phyloP scores from a whole-genome alignment of 345 rosid species.

The Dipteronia dyeriana region DNA sequence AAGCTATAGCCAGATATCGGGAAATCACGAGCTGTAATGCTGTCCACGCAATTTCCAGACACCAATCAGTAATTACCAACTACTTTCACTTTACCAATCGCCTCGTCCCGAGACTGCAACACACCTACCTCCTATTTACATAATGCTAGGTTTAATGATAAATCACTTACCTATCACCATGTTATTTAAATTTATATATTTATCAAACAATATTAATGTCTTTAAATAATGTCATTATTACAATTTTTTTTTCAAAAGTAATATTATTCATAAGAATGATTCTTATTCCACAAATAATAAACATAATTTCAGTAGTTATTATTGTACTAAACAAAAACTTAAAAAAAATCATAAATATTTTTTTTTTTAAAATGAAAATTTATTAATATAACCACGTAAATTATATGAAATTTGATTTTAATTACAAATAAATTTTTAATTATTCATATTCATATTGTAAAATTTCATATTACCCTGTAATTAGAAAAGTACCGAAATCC shows the following conservation, averaged over 20 bases:
- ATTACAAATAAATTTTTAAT: too few relatives aligned
- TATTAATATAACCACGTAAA: too few relatives aligned
- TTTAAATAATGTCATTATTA: too few relatives aligned
- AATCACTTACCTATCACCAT: too few relatives aligned
- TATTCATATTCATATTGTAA: too few relatives aligned
- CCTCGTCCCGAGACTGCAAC: neutral
- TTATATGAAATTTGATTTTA: too few relatives aligned
- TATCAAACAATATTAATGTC: too few relatives aligned
- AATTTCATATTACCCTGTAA: too few relatives aligned
- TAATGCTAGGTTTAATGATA: too few relatives aligned
- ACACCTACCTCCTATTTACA: neutral
- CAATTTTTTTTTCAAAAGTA: neutral
- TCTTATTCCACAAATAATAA: neutral
- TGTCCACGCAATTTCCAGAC: constrained; percentile 22
- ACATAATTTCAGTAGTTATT: neutral
- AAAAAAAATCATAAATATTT: neutral
- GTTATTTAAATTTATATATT: too few relatives aligned
- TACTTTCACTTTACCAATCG: neutral
- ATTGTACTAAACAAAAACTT: neutral
- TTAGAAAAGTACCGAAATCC: too few relatives aligned
- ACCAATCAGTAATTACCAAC: too few relatives aligned
- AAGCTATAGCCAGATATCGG: neutral
- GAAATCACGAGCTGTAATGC: constrained; percentile 27
- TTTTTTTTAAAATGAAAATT: neutral
- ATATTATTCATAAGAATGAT: neutral